Conservation (phyloP, 192 early-diverging fungal species). For the Coemansia sp. region DNA sequence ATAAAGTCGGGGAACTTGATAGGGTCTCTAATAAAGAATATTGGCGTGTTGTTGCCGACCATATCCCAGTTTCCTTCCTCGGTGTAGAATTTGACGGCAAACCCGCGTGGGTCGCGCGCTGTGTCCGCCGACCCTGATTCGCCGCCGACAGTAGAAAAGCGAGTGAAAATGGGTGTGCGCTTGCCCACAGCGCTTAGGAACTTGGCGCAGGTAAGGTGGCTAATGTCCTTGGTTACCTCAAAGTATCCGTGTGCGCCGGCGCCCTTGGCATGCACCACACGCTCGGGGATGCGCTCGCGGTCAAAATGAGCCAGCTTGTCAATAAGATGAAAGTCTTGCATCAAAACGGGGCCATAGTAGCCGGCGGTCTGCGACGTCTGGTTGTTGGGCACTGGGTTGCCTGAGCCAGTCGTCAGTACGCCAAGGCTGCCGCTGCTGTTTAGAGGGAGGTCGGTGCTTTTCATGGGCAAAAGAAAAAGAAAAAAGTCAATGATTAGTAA, state of each 20-base stretch:
- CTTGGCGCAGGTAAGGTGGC: slow-evolving; percentile 68
- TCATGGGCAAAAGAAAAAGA: neutral
- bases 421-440: slow-evolving; percentile 9
- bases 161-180: slow-evolving; percentile 77
- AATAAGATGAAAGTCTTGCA: slow-evolving; percentile 75
- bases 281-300: slow-evolving; percentile 81
- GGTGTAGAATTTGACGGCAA: slow-evolving; percentile 83
- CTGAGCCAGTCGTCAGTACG: slow-evolving; percentile 53
- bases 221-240: slow-evolving; percentile 72
- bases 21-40: slow-evolving; percentile 80
- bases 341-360: slow-evolving; percentile 60
- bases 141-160: slow-evolving; percentile 80
- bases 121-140: slow-evolving; percentile 73
- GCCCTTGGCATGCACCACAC: slow-evolving; percentile 86
- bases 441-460: slow-evolving; percentile 16
- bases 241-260: slow-evolving; percentile 83
- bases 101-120: slow-evolving; percentile 77
- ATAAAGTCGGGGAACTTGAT: slow-evolving; percentile 82
- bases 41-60: slow-evolving; percentile 83
- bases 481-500: neutral
- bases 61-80: slow-evolving; percentile 86
- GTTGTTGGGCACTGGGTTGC: slow-evolving; percentile 66
- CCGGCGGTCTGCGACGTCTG: slow-evolving; percentile 67
- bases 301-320: slow-evolving; percentile 83
- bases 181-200: slow-evolving; percentile 68